Percentiles rank a stretch among this genome's conserved stretches.
phyloP scores from a whole-genome alignment of 768 basidiomycete genomes.

The Tricholomella constricta region DNA sequence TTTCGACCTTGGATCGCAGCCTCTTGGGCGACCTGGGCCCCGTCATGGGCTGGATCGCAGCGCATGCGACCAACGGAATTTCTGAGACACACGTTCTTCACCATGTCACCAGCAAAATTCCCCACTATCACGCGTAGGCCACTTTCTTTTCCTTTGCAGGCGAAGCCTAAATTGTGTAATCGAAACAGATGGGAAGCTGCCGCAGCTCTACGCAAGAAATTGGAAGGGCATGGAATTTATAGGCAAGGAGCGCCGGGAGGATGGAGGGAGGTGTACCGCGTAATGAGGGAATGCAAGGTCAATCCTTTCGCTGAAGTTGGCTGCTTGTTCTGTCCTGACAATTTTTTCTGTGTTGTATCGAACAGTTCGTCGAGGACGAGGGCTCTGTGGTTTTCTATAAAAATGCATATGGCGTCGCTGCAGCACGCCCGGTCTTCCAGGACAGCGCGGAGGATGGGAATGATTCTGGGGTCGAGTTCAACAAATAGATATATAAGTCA shows the following conservation, averaged over 20 bases:
- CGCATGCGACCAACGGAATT: constrained; percentile 72
- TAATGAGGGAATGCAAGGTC: constrained; percentile 65
- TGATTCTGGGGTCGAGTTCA: constrained; percentile 66
- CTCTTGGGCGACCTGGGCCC: constrained; percentile 59
- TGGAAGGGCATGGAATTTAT: constrained; percentile 54
- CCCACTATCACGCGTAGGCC: constrained; percentile 72
- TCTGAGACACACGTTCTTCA: constrained; percentile 82
- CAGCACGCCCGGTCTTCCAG: constrained; percentile 52
- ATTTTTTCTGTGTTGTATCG: not conserved
- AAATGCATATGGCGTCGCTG: constrained; percentile 67
- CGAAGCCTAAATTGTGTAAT: constrained; percentile 29
- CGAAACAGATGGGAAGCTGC: constrained; percentile 82
- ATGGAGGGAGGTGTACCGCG: constrained; percentile 66
- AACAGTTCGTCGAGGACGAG: constrained; percentile 77
- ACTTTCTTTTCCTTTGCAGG: constrained; percentile 10
- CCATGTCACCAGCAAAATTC: constrained; percentile 82
- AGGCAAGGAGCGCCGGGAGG: constrained; percentile 63
- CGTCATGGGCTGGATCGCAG: constrained; percentile 73
- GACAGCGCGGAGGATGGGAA: constrained; percentile 39
- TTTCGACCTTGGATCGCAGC: constrained; percentile 56
- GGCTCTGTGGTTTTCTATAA: constrained; percentile 79
- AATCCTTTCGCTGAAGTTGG: not conserved
- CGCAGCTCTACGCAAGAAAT: constrained; percentile 68
- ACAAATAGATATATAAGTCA: constrained; percentile 17
- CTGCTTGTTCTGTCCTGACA: too few species aligned